These are phyloP conservation scores for Plantago lanceolata DNA, from an alignment of 305 asterid genomes.

Conservation along the genomic window DNA sequence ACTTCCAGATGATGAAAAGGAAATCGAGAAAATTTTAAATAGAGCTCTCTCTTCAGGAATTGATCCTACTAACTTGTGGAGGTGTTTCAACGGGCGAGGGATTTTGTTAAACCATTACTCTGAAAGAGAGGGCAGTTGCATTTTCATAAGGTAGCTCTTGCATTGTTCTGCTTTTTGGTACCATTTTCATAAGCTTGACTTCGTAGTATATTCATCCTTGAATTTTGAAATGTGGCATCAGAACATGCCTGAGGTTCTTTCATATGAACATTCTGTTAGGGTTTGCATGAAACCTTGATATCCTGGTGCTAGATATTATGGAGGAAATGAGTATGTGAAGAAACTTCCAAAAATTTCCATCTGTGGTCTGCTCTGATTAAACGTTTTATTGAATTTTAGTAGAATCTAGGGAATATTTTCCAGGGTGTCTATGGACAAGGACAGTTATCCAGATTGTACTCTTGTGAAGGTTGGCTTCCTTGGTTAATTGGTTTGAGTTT, in stretches of 20 bases:
- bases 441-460: conserved; percentile 58
- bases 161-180: conserved; percentile 16
- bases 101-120: conserved; percentile 83
- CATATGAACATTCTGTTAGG: conserved; percentile 39
- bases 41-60: conserved; percentile 68
- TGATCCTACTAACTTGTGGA: conserved; percentile 80
- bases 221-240: conserved; percentile 14
- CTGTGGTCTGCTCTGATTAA: too few species aligned
- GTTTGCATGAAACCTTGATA: conserved; percentile 70
- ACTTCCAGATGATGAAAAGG: conserved; percentile 60
- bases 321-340: too few species aligned
- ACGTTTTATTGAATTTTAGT: too few species aligned
- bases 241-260: conserved; percentile 10
- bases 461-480: conserved; percentile 62
- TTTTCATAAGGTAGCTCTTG: conserved; percentile 69
- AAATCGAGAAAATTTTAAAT: conserved; percentile 56
- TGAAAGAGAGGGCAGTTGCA: conserved; percentile 61
- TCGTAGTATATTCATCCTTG: conserved; percentile 4
- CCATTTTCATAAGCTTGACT: conserved; percentile 20
- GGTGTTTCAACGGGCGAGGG: conserved; percentile 99
- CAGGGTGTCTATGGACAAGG: conserved; percentile 83
- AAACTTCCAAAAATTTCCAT: too few species aligned
- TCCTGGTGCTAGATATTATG: too few species aligned
- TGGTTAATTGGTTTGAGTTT: not conserved
- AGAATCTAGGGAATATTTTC: too few species aligned